A percentile compares a stretch with the other conserved stretches of the same genome.
These are phyloP conservation scores for Hygrophila difformis DNA, from an alignment of 257 asterid species.

Conservation along the genomic window DNA sequence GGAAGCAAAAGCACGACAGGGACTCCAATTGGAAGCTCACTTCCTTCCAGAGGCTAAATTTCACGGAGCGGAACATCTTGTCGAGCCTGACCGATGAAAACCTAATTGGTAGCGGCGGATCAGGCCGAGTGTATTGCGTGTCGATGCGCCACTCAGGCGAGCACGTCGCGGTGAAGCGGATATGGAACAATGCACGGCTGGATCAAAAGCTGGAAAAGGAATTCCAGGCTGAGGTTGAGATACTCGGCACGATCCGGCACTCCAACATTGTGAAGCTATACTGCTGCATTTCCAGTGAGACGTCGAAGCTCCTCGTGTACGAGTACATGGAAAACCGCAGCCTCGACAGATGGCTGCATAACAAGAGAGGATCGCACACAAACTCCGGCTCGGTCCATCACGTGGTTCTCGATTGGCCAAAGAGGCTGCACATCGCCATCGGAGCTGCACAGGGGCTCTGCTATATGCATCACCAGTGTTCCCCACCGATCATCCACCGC, in stretches of 20 bases:
- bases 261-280: slow-evolving; percentile 68
- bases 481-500: slow-evolving; percentile 41
- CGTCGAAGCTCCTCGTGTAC: slow-evolving; percentile 61
- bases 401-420: slow-evolving; percentile 41
- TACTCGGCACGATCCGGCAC: slow-evolving; percentile 62
- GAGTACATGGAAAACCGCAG: slow-evolving; percentile 78
- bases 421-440: slow-evolving; percentile 41
- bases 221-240: slow-evolving; percentile 60
- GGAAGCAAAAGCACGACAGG: slow-evolving; percentile 24
- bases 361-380: slow-evolving; percentile 18
- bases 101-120: slow-evolving; percentile 75
- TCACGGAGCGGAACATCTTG: slow-evolving; percentile 52
- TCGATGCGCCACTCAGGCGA: slow-evolving; percentile 34
- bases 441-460: slow-evolving; percentile 52
- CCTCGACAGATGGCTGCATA: slow-evolving; percentile 70
- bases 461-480: slow-evolving; percentile 50
- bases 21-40: slow-evolving; percentile 63
- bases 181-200: slow-evolving; percentile 32
- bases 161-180: slow-evolving; percentile 71
- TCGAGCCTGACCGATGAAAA: slow-evolving; percentile 46
- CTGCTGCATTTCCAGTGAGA: slow-evolving; percentile 58
- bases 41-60: slow-evolving; percentile 61
- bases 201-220: slow-evolving; percentile 53
- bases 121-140: slow-evolving; percentile 70
- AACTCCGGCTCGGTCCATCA: slow-evolving; percentile 31